Evolutionary conservation across 371 early-diverging fungal genomes (phyloP), one percentile per base, ranked within the genome.

Genomic region (Blakeslea trispora): DNA sequence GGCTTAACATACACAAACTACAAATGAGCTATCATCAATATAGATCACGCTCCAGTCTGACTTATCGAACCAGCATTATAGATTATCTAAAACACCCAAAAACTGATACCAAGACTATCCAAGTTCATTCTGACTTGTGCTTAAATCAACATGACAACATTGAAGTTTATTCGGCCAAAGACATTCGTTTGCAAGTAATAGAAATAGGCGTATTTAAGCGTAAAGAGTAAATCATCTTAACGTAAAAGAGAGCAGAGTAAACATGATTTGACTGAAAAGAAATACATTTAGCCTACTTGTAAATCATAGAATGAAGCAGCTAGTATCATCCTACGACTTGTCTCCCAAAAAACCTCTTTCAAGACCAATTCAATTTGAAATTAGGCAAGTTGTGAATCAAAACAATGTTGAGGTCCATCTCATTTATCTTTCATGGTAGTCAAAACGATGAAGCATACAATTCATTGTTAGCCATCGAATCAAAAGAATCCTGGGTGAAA

Each of bases 381-480:
- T 57, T 15, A 50, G 41, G 55, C 51, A 17, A 31, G n/a, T 13
- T 18, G 13, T 49, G 35, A n/a, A n/a, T n/a, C n/a, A n/a, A n/a
- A n/a, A n/a, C n/a, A n/a, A n/a, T n/a, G n/a, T n/a, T n/a, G n/a
- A n/a, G n/a, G n/a, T n/a, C n/a, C n/a, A n/a, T n/a, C n/a, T n/a
- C n/a, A n/a, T n/a, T n/a, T n/a, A n/a, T n/a, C n/a, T n/a, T n/a
- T 42, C 7, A 0, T 37, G 0, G 11, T 45, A 66, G 66, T 21
- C 11, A 37, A 17, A 21, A 57, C 8, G 69, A 74, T 45, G 55
- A 48, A 2, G 50, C 63, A 14, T 74, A 50, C 37, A 9, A 49
- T 1, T 21, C 43, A 0, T 43, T 68, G 2, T 18, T 68, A 1
- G 41, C 50, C 14, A 45, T 74, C 11, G 34, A 53, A 32, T 44